These are phyloP conservation scores for Tuber aestivum DNA, from an alignment of 495 filamentous ascomycete species.

Conservation along the genomic window DNA sequence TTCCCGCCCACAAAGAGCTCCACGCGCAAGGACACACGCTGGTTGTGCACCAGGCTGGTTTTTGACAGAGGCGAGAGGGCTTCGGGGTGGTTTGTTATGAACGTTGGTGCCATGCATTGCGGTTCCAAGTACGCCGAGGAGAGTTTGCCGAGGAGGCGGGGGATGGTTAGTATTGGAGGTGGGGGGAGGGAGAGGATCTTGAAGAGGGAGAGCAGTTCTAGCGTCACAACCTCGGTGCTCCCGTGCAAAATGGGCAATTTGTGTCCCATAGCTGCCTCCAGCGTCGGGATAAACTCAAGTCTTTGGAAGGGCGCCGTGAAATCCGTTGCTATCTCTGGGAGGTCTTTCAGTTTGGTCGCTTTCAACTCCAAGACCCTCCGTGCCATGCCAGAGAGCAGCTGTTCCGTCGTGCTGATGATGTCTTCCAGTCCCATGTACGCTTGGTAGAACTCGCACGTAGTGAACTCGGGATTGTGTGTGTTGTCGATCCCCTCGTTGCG, in stretches of 20 bases:
- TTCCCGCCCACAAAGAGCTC: slow-evolving; percentile 78
- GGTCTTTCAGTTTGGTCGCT: slow-evolving; percentile 51
- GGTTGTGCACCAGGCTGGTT: slow-evolving; percentile 50
- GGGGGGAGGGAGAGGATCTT: slow-evolving; percentile 49
- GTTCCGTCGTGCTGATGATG: slow-evolving; percentile 68
- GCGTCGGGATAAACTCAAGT: slow-evolving; percentile 74
- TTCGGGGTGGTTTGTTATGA: slow-evolving; percentile 85
- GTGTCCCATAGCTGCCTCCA: slow-evolving; percentile 60
- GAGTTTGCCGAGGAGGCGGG: slow-evolving; percentile 81
- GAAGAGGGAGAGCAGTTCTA: slow-evolving; percentile 50
- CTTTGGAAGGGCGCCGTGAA: slow-evolving; percentile 49
- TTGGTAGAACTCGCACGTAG: slow-evolving; percentile 92
- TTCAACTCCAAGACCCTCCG: slow-evolving; percentile 51
- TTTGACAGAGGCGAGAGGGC: slow-evolving; percentile 89
- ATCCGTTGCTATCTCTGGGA: slow-evolving; percentile 23
- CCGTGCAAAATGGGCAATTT: slow-evolving; percentile 61
- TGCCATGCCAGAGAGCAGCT: slow-evolving; percentile 57
- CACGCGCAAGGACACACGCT: slow-evolving; percentile 64
- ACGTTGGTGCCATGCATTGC: slow-evolving; percentile 64
- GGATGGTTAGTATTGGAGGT: slow-evolving; percentile 57
- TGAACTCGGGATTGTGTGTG: slow-evolving; percentile 95
- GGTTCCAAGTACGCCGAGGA: slow-evolving; percentile 69
- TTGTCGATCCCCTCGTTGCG: slow-evolving; percentile 91
- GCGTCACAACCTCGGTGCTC: slow-evolving; percentile 49
- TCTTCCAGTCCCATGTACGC: slow-evolving; percentile 73